Conservation (phyloP, 139 green algal species). For the Tetraselmis chui region DNA sequence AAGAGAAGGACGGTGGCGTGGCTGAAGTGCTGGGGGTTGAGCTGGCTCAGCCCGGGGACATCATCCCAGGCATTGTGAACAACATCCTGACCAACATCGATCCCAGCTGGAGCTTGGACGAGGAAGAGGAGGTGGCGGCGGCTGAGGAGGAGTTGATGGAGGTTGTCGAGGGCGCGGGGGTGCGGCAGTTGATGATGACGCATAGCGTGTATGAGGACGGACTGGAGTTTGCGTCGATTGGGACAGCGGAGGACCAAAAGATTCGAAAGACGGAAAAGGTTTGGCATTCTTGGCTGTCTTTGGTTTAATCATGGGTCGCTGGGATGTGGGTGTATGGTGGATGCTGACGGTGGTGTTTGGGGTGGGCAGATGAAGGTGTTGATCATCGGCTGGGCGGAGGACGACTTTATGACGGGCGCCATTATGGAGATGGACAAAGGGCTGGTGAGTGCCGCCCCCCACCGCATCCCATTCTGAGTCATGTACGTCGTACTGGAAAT, state of each 20-base stretch:
- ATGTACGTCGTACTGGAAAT: too few species aligned
- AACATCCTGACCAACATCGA: not conserved
- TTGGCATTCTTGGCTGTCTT: not conserved
- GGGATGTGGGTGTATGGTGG: not conserved
- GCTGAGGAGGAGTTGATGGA: constrained; percentile 24
- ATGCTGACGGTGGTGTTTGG: not conserved
- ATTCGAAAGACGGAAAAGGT: not conserved
- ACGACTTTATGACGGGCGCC: not conserved
- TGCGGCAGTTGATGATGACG: constrained; percentile 14
- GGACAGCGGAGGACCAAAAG: not conserved
- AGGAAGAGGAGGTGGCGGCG: constrained; percentile 25
- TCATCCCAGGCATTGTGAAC: not conserved
- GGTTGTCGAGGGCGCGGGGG: not conserved
- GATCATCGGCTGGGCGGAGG: not conserved
- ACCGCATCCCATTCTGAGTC: too few species aligned
- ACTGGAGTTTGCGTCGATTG: not conserved
- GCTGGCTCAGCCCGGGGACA: not conserved
- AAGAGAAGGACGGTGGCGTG: not conserved
- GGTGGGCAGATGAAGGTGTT: not conserved
- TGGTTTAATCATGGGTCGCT: too few species aligned
- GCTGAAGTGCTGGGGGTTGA: not conserved
- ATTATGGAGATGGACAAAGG: not conserved
- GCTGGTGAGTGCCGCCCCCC: not conserved
- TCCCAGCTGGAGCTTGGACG: not conserved
- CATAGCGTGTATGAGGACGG: not conserved